A percentile compares a stretch with the other conserved stretches of the same genome.
Conservation (phyloP, 2,329 filamentous ascomycete genomes). For the Trichoderma cornu-damae region DNA sequence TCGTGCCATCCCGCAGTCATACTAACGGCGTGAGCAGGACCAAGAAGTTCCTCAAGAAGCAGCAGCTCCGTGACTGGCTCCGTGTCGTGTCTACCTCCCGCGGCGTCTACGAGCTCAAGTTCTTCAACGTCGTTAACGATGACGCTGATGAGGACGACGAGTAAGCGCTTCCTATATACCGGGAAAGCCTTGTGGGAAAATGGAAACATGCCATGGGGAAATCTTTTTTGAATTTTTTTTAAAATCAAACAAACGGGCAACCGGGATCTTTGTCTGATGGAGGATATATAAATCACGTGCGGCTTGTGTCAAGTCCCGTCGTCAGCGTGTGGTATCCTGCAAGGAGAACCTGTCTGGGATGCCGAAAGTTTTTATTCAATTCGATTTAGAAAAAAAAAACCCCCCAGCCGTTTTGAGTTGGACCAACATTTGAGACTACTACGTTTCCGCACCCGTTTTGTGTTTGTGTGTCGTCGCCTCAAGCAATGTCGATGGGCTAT, state of each 20-base stretch:
- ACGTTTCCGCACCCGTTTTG: background rate
- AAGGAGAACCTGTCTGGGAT: too few species aligned
- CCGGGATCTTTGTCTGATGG: background rate
- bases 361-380: background rate
- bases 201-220: background rate
- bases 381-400: slow-evolving; percentile 25
- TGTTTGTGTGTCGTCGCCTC: background rate
- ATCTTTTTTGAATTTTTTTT: too few species aligned
- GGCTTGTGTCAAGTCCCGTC: background rate
- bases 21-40: slow-evolving; percentile 54
- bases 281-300: slow-evolving; percentile 3
- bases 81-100: slow-evolving; percentile 96
- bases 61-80: slow-evolving; percentile 99
- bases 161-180: slow-evolving; percentile 52
- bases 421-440: background rate
- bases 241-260: background rate
- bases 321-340: slow-evolving; percentile 3
- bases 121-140: slow-evolving; percentile 99
- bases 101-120: slow-evolving; percentile 99
- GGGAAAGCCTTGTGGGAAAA: background rate
- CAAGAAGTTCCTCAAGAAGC: slow-evolving; percentile 99
- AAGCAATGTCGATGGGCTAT: background rate
- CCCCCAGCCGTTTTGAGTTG: slow-evolving; percentile 28
- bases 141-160: slow-evolving; percentile 97
- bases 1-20: too few species aligned